Evolutionary conservation across 768 basidiomycete genomes (phyloP), one percentile per base, ranked within the genome.

Genomic region (Naganishia vishniacii): DNA sequence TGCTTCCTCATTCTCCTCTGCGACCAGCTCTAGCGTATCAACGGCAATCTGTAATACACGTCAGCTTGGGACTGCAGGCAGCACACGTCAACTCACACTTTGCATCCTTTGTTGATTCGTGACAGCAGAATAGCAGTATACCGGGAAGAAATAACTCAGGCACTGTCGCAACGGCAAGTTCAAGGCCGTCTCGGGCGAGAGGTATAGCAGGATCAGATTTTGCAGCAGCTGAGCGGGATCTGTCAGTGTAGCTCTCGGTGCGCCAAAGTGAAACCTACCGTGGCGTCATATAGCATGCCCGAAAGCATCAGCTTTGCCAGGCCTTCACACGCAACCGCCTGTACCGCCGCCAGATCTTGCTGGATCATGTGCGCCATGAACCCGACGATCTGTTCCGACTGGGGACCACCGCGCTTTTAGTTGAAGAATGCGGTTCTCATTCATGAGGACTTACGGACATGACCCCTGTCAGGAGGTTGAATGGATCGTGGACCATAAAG

Each of bases 111-210:
- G 75, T 76, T 95, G 92, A 70, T 93, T 89, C 23, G 70, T 69
- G 5, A 82, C 75, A 0, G 86, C 86, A n/a, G 89, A 89, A 76
- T 86, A 89, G 75, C 88, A 88, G 72, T 87, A 95, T 0, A 86
- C 84, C 1, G 85, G 88, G 78, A 93, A 85, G 81, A 94, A 94
- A 74, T 87, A 88, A 3, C 86, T 82, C 41, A 95, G 77, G 70
- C 87, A 91, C 75, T 97, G 93, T 44, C 89, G 83, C 18, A 97
- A 80, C 61, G 87, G 84, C 65, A 89, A 86, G 70, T 94, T 97
- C 29, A 85, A 83, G 16, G 79, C 81, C 1, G 89, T 94, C 60
- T 86, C 83, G 0, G 89, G 89, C 0, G 88, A 88, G 51, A 95
- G 81, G 75, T 88, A 97, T 4, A 83, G 80, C 25, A 83, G 71